Evolutionary conservation across 1,284 basidiomycete genomes (phyloP), one percentile per base, ranked within the genome.

Genomic region (Sporisorium sorghi): DNA sequence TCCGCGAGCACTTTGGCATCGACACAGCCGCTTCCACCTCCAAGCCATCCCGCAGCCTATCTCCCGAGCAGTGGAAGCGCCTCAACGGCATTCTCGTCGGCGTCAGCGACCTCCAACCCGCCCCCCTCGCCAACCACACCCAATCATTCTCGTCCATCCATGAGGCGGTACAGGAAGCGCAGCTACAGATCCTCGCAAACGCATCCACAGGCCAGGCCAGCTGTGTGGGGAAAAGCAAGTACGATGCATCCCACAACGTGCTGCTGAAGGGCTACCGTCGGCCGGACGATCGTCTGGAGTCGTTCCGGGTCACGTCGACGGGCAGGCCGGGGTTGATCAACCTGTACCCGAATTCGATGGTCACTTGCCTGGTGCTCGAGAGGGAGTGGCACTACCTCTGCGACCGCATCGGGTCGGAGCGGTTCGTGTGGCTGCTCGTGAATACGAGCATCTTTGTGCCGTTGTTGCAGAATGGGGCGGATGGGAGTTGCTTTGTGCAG

Each of bases 401-500:
- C 5, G 84, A 87, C 42, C 87, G 91, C 66, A 87, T 92, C 11
- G 93, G 93, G 0, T 87, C 88, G 28, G 88, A 89, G 71, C 87
- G 88, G 1, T 90, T 94, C 87, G 83, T 90, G 15, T 90, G 93
- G 82, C 86, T 95, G 8, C 87, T 95, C 15, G 88, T 89, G 1
- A 87, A 90, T 58, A 90, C 91, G 0, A 90, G 89, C 15, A 78
- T 93, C 24, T 95, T 94, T 79, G 80, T 90, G 14, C 86, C 90
- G 1, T 81, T 95, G 8, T 89, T 90, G 11, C 21, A 23, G 9
- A 10, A 54, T 2, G 73, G 51, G 0, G 57, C 60, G 2, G 64
- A 71, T 0, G 93, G 93, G 73, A 89, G 88, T n/a, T 94, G 91
- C 78, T 87, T 91, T 15, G 91, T 90, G 67, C 93, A 95, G 83